phyloP scores from a whole-genome alignment of 1,284 basidiomycete species.

The Sanguinoderma infundibulare region DNA sequence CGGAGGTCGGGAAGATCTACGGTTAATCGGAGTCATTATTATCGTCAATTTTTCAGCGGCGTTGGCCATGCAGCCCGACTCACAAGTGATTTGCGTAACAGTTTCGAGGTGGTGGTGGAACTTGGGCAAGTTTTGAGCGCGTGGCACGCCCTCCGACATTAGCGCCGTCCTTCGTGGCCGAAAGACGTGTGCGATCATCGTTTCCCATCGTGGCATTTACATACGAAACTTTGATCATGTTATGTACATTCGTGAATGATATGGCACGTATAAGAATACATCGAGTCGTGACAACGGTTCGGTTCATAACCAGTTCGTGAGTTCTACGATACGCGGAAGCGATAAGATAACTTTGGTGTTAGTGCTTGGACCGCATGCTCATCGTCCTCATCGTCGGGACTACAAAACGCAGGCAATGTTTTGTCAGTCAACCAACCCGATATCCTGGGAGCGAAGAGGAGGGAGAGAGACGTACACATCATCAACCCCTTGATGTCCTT shows the following conservation, averaged over 20 bases:
- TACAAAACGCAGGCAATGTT: conserved; percentile 25
- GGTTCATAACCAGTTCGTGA: not conserved
- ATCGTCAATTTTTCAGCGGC: not conserved
- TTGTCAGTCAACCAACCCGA: not conserved
- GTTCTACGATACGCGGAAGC: not conserved
- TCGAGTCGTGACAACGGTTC: not conserved
- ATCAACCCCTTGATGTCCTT: conserved; percentile 69
- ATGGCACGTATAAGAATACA: too few relatives aligned
- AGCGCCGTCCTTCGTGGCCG: too few relatives aligned
- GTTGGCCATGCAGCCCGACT: not conserved
- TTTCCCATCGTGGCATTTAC: too few relatives aligned
- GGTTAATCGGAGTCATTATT: not conserved
- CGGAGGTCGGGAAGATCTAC: not conserved
- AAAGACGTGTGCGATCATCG: too few relatives aligned
- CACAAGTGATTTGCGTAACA: not conserved
- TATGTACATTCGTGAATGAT: not conserved
- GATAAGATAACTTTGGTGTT: conserved; percentile 1
- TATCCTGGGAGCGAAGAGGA: not conserved
- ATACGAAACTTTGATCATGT: not conserved
- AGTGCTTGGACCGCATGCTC: conserved; percentile 58
- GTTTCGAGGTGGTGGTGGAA: too few relatives aligned
- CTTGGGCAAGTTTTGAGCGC: too few relatives aligned
- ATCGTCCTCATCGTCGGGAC: conserved; percentile 72
- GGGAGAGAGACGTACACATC: conserved; percentile 58
- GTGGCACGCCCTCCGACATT: too few relatives aligned